phyloP scores from a whole-genome alignment of 164 flowering plant genomes.

The Stephania cephalantha region DNA sequence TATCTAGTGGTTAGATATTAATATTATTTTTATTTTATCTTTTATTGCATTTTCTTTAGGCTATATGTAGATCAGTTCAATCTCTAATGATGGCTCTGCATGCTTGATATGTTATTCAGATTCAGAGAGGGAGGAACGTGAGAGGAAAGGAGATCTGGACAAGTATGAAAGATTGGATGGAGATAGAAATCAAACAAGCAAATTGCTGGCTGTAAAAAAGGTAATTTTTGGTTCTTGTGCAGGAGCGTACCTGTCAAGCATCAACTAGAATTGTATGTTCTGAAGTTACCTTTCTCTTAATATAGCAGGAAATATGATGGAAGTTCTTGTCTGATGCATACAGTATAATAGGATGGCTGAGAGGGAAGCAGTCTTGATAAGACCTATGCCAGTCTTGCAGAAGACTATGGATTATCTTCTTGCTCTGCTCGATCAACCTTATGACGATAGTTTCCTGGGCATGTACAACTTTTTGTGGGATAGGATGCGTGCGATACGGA shows the following conservation, averaged over 20 bases:
- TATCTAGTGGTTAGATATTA: neutral
- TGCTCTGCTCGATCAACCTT: conserved; percentile 70
- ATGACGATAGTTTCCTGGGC: conserved; percentile 70
- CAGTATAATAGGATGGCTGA: conserved; percentile 97
- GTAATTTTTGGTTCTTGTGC: conserved; percentile 25
- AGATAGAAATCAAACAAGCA: conserved; percentile 80
- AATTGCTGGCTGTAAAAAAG: conserved; percentile 86
- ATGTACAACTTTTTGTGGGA: conserved; percentile 97
- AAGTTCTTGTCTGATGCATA: conserved; percentile 21
- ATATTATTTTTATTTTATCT: neutral
- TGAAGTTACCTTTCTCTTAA: conserved; percentile 3
- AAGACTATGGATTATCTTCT: conserved; percentile 80
- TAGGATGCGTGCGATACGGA: conserved; percentile 91
- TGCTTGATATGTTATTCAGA: conserved; percentile 40
- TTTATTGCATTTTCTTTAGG: neutral
- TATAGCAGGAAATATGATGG: conserved; percentile 19
- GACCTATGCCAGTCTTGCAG: conserved; percentile 89
- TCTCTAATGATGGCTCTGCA: conserved; percentile 8
- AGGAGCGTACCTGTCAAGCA: conserved; percentile 4
- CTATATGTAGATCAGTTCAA: neutral
- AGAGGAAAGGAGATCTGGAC: conserved; percentile 97
- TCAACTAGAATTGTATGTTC: neutral
- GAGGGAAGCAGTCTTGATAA: conserved; percentile 80
- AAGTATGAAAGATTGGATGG: conserved; percentile 87
- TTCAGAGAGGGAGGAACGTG: conserved; percentile 87